These are phyloP conservation scores for Trametes cinnabarina DNA, from an alignment of 768 basidiomycete species.

Conservation along the genomic window DNA sequence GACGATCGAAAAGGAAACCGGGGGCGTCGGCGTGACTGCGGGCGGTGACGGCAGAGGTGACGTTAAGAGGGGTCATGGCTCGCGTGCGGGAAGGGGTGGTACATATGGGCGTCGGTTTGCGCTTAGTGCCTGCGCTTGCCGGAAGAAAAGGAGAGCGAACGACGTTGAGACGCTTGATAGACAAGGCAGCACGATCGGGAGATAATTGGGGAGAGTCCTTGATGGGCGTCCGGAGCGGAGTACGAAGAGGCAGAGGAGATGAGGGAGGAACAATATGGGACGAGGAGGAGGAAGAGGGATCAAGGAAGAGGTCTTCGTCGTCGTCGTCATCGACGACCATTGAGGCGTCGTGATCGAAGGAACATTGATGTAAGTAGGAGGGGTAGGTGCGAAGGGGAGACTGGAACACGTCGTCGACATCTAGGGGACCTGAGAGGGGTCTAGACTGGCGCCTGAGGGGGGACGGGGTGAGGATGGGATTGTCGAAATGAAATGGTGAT, in stretches of 20 bases:
- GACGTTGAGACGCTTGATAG: slow-evolving; percentile 31
- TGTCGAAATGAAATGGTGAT: slow-evolving; percentile 42
- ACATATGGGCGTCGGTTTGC: slow-evolving; percentile 56
- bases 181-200: slow-evolving; percentile 43
- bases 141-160: slow-evolving; percentile 10
- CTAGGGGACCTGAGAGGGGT: slow-evolving; percentile 34
- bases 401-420: slow-evolving; percentile 54
- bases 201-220: slow-evolving; percentile 37
- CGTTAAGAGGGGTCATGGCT: slow-evolving; percentile 38
- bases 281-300: slow-evolving; percentile 41
- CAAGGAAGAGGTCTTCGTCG: slow-evolving; percentile 51
- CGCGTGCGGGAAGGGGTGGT: slow-evolving; percentile 55
- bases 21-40: slow-evolving; percentile 17
- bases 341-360: slow-evolving; percentile 31
- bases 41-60: slow-evolving; percentile 29
- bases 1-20: slow-evolving; percentile 42
- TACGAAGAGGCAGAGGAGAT: slow-evolving; percentile 51
- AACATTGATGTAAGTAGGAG: slow-evolving; percentile 34
- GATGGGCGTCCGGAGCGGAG: slow-evolving; percentile 60
- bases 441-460: slow-evolving; percentile 51
- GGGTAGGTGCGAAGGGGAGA: slow-evolving; percentile 38
- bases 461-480: slow-evolving; percentile 65
- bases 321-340: slow-evolving; percentile 50
- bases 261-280: slow-evolving; percentile 42
- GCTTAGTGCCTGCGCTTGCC: slow-evolving; percentile 50